Conservation (phyloP, 148 eudicot genomes). For the Polygonum maritimum region DNA sequence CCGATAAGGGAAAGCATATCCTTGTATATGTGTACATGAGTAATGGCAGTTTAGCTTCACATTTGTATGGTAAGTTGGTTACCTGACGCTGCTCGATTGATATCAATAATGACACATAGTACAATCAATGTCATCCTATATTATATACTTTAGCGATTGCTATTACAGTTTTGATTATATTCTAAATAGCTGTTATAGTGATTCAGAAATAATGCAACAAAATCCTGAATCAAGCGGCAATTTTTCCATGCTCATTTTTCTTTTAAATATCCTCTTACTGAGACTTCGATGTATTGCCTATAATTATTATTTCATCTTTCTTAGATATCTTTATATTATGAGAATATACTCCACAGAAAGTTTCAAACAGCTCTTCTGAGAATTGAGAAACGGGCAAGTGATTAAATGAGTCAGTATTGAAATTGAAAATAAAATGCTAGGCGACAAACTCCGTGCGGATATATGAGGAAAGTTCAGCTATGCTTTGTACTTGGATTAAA, state of each 20-base stretch:
- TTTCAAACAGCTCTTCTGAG: not conserved
- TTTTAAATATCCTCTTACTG: not conserved
- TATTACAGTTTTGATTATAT: not conserved
- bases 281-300: not conserved
- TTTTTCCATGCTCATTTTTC: not conserved
- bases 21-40: slow-evolving; percentile 89
- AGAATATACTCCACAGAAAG: not conserved
- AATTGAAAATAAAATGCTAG: not conserved
- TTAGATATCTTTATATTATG: not conserved
- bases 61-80: slow-evolving; percentile 63
- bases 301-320: too few species aligned
- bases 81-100: not conserved
- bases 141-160: not conserved
- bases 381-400: not conserved
- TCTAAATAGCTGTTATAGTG: not conserved
- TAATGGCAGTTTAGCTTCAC: slow-evolving; percentile 85
- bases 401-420: not conserved
- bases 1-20: slow-evolving; percentile 84
- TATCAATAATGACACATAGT: not conserved
- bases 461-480: not conserved
- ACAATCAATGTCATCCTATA: not conserved
- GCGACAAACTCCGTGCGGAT: not conserved
- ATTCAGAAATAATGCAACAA: not conserved
- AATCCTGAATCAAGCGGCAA: not conserved
- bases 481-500: not conserved